Evolutionary conservation across 371 early-diverging fungal species (phyloP), one percentile per base, ranked within the genome.

Genomic region (Rhizopus delemar): DNA sequence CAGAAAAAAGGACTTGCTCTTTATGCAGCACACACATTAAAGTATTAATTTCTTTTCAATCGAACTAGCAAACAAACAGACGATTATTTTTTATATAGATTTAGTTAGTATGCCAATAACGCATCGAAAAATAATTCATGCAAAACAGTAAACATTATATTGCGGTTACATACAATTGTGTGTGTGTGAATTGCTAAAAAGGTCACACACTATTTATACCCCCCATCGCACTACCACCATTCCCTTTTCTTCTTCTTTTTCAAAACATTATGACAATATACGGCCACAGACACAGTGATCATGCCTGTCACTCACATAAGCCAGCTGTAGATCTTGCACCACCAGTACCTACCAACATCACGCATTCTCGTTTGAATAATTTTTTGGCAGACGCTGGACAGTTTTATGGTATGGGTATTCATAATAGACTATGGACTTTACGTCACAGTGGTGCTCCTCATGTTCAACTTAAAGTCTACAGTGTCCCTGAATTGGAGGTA

Each of bases 401-500:
- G n/a, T 80, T 80, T 46, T 58, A 74, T 57, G 58, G 62, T 8
- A 80, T 80, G 80, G 80, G 80, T 11, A 71, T 80, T 16, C 75
- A 74, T n/a, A 60, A 60, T 22, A 64, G 59, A 4, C 55, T 80
- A 4, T 80, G 80, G 80, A 49, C 41, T 9, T 22, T 51, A 9
- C 48, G 77, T 15, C 62, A 69, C 15, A 52, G 48, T 13, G 80
- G 77, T 3, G 35, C 62, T 11, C 74, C 75, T 2, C 67, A 75
- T 63, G 71, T 81, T 8, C 41, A 28, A 11, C 53, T 81, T 1
- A 57, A 60, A n/a, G 85, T 88, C 12, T 93, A 86, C 69, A 83
- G 89, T 16, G 95, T 95, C 9, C 92, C 93, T 2, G 86, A 86
- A 4, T 68, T 90, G 7, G 81, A 89, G 75, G 80, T 76, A 68